Percentiles rank a stretch among this genome's conserved stretches.
Conservation (phyloP, 305 asterid genomes). For the Fraxinus velutina region DNA sequence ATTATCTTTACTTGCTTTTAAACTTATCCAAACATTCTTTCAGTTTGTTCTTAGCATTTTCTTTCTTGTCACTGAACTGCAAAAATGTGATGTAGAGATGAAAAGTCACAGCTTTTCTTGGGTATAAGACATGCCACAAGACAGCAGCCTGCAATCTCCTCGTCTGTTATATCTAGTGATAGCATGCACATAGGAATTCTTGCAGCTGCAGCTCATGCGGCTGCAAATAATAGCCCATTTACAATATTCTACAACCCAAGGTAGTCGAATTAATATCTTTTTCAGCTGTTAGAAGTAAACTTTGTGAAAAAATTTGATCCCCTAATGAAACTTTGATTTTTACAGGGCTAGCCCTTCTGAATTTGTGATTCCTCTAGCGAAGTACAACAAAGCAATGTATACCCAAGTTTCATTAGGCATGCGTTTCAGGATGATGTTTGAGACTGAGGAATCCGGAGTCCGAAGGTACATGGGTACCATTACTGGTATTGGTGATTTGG, state of each 20-base stretch:
- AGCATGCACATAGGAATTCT: constrained; percentile 98
- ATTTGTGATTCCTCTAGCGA: constrained; percentile 87
- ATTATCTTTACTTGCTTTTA: background rate
- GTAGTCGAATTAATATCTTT: constrained; percentile 30
- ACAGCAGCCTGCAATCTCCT: constrained; percentile 87
- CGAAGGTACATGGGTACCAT: constrained; percentile 96
- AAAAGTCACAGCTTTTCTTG: constrained; percentile 76
- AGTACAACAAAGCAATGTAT: constrained; percentile 89
- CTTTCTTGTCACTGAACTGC: constrained; percentile 18
- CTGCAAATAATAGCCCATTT: constrained; percentile 88
- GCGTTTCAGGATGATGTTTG: constrained; percentile 97
- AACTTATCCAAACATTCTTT: background rate
- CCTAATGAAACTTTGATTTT: background rate
- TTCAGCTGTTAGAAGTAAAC: background rate
- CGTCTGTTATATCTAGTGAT: constrained; percentile 93
- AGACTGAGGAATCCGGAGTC: constrained; percentile 89
- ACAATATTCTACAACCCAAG: constrained; percentile 91
- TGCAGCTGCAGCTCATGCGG: constrained; percentile 99
- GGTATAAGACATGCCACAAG: constrained; percentile 76
- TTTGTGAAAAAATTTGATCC: background rate
- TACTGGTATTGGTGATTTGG: constrained; percentile 76
- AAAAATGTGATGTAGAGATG: constrained; percentile 55
- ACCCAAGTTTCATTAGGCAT: constrained; percentile 76
- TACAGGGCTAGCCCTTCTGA: constrained; percentile 93
- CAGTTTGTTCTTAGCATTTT: constrained; percentile 9